Evolutionary conservation across 352 stramenopile genomes (phyloP), one percentile per base, ranked within the genome.

Genomic region (Globisporangium emineosum): DNA sequence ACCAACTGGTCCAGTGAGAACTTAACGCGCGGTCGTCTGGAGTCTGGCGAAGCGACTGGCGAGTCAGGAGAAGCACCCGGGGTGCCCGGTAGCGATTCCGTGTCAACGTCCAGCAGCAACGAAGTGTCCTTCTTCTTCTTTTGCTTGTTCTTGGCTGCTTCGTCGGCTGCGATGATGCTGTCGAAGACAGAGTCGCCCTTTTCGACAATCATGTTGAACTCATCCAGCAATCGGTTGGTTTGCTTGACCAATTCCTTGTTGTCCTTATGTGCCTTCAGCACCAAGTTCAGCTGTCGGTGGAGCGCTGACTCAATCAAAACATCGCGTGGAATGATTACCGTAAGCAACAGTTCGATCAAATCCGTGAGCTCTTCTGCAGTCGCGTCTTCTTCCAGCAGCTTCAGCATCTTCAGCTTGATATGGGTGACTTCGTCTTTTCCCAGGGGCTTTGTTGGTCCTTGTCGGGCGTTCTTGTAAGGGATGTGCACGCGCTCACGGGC

Each of bases 171-270:
- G 19, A 57, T 40, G 32, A 57, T 59, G n/a, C 60, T 51, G 17
- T 62, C 70, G 17, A 57, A 50, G 23, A 60, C 30, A 23, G 61
- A 56, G 29, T 79, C 77, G 5, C 64, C 67, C 54, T 79, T 76
- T 45, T 90, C 81, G 53, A 90, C 76, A 61, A 92, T 88, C n/a
- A 67, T 73, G 53, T 89, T 81, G 67, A 91, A 92, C 47, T 91
- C 81, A 50, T 95, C 86, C 57, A 89, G 69, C 25, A 95, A 66
- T 54, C 88, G 89, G 60, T 83, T 91, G 13, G 86, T 91, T 56
- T 92, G 82, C 40, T 84, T 83, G 30, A 93, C 81, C 45, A 95
- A 72, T 58, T 95, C 86, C 69, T 92, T 92, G 78, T 93, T 92
- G 69, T 95, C 84, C 49, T 92, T 89, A 64, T 93, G 81, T 12